phyloP scores from a whole-genome alignment of 768 basidiomycete species.

The Tephrocybe sp. region DNA sequence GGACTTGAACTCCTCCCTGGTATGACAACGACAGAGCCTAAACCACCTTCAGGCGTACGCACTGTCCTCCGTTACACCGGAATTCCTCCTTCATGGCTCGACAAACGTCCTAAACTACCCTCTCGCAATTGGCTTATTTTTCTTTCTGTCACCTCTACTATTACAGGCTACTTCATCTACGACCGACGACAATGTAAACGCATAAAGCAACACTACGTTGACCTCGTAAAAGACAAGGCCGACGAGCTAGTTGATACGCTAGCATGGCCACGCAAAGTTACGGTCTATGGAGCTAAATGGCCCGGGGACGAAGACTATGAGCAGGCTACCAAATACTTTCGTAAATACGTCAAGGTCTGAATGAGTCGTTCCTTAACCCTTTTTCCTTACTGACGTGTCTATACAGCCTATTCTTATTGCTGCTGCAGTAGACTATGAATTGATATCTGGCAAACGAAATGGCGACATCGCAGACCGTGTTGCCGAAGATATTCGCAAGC shows the following conservation, averaged over 20 bases:
- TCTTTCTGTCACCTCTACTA: conserved; percentile 67
- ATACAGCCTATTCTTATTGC: conserved; percentile 88
- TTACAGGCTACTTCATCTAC: conserved; percentile 76
- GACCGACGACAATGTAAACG: conserved; percentile 80
- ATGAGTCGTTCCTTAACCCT: conserved; percentile 22
- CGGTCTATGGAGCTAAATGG: conserved; percentile 87
- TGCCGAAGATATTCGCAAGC: conserved; percentile 66
- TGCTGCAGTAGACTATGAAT: conserved; percentile 89
- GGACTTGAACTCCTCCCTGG: conserved; percentile 18
- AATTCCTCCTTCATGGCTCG: conserved; percentile 73
- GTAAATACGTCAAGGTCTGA: conserved; percentile 92
- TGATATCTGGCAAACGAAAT: conserved; percentile 75
- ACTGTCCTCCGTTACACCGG: conserved; percentile 67
- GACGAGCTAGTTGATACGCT: conserved; percentile 62
- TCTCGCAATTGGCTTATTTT: conserved; percentile 96
- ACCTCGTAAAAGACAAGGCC: conserved; percentile 75
- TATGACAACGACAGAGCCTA: conserved; percentile 15
- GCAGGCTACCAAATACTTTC: conserved; percentile 82
- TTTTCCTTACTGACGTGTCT: conserved; percentile 11
- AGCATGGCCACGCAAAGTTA: conserved; percentile 74
- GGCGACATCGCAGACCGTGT: conserved; percentile 83
- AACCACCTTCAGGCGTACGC: conserved; percentile 49
- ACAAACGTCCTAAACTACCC: conserved; percentile 82
- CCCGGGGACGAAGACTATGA: conserved; percentile 94
- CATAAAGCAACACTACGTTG: conserved; percentile 76